A percentile compares a stretch with the other conserved stretches of the same genome.
phyloP scores from a whole-genome alignment of 2,329 filamentous ascomycete species.

The Colletotrichum sp. region DNA sequence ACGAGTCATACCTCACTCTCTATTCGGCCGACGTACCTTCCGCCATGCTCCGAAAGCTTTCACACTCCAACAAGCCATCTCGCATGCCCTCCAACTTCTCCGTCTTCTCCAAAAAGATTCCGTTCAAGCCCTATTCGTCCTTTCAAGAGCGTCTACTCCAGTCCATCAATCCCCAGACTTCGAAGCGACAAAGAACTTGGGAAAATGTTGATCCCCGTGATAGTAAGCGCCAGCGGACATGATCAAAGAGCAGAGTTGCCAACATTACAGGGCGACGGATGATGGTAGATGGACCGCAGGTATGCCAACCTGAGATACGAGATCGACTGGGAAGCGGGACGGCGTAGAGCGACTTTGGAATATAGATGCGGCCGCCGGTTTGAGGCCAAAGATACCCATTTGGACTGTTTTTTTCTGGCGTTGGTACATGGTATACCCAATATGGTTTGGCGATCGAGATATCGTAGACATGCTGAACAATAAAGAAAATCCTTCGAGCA shows the following conservation, averaged over 20 bases:
- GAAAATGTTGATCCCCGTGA: not conserved
- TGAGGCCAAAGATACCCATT: not conserved
- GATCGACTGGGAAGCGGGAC: not conserved
- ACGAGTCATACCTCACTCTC: not conserved
- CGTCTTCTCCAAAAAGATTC: not conserved
- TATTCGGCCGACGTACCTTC: not conserved
- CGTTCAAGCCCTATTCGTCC: not conserved
- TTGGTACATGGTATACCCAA: not conserved
- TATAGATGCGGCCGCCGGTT: not conserved
- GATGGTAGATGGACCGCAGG: not conserved
- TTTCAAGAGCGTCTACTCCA: not conserved
- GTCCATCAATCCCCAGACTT: not conserved
- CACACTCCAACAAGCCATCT: not conserved
- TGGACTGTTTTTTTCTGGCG: not conserved
- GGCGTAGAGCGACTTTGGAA: not conserved
- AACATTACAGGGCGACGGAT: not conserved
- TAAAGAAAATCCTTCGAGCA: not conserved
- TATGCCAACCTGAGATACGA: not conserved
- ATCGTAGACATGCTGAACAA: not conserved
- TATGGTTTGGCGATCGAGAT: not conserved
- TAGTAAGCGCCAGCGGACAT: not conserved
- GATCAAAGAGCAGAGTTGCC: not conserved
- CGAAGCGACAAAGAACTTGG: not conserved
- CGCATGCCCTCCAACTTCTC: not conserved
- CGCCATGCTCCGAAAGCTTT: not conserved